Conservation (phyloP, 352 stramenopile species). For the Poterioochromonas sp. region DNA sequence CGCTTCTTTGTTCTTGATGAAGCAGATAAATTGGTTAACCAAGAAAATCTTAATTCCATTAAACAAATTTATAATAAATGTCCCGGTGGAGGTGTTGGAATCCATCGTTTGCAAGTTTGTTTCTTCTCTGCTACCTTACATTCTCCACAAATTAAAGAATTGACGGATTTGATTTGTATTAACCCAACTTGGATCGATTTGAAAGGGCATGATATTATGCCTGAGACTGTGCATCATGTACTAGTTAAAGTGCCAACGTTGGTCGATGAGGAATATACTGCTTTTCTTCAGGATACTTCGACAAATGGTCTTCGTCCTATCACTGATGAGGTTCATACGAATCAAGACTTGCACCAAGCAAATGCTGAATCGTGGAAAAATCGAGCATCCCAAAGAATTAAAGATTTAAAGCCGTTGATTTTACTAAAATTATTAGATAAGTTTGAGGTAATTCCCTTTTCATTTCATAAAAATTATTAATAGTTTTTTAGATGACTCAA, state of each 20-base stretch:
- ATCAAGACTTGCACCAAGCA: not conserved
- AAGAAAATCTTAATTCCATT: constrained; percentile 39
- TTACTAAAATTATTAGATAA: constrained; percentile 38
- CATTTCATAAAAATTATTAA: no score
- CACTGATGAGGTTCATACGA: not conserved
- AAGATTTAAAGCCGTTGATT: constrained; percentile 47
- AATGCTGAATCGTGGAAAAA: constrained; percentile 22
- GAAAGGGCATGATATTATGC: constrained; percentile 50
- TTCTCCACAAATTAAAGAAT: constrained; percentile 43
- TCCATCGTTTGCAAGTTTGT: constrained; percentile 47
- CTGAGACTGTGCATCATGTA: constrained; percentile 53
- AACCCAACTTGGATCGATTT: constrained; percentile 55
- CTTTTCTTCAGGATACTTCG: not conserved
- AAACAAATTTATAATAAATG: constrained; percentile 49
- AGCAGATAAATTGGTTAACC: constrained; percentile 49
- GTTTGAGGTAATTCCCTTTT: constrained; percentile 40
- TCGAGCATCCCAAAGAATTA: constrained; percentile 43
- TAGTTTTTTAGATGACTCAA: constrained; percentile 55
- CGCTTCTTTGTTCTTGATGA: constrained; percentile 54
- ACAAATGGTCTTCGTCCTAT: not conserved
- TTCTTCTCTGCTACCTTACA: constrained; percentile 61
- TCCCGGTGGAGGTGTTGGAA: constrained; percentile 38
- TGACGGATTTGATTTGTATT: constrained; percentile 49
- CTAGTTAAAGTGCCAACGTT: constrained; percentile 30
- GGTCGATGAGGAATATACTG: no score